Evolutionary conservation across 139 green algal genomes (phyloP), one percentile per base, ranked within the genome.

Genomic region (Auxenochlorella protothecoides): DNA sequence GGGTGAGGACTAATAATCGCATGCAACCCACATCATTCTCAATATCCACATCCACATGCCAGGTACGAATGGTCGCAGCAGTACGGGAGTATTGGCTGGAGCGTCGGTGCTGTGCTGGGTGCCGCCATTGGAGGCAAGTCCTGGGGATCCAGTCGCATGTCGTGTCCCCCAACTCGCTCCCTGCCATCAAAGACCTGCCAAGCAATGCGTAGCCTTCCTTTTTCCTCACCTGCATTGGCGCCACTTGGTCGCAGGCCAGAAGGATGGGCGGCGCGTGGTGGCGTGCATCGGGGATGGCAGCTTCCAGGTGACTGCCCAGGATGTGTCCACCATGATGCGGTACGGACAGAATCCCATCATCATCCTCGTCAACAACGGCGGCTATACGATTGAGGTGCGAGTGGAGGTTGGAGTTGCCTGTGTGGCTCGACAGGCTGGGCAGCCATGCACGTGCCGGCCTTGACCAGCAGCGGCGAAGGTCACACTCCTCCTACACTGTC

Each of bases 321-420:
- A 90, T 66, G 71, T 95, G 53, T 84, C 79, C 6, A 92, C 82
- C n/a, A 90, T 96, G 83, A 78, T 96, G 68, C 77, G 85, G 3
- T 90, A 84, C 69, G 55, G 65, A 5, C 52, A 79, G 11, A 84
- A 85, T 69, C 87, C 90, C 15, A 83, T 96, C 72, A 92, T 96
- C 68, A 77, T 96, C 68, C 85, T 96, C 5, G 83, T 95, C 77
- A 96, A 96, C 82, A 96, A 96, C 71, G 77, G 64, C 0, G 83
- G 78, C 3, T 92, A 92, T 72, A 88, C 82, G 9, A 92, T 92
- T n/a, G 85, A 91, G 69, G 84, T 86, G 60, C 55, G 56, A 60
- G 63, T 62, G 6, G 5, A 6, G 6, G 27, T 7, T 68, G 64
- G 10, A 55, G 27, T 12, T 68, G 64, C 4, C 3, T 44, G 64